Base-by-base conservation (phyloP, 306 rosid species). In the Sesbania bispinosa region DNA sequence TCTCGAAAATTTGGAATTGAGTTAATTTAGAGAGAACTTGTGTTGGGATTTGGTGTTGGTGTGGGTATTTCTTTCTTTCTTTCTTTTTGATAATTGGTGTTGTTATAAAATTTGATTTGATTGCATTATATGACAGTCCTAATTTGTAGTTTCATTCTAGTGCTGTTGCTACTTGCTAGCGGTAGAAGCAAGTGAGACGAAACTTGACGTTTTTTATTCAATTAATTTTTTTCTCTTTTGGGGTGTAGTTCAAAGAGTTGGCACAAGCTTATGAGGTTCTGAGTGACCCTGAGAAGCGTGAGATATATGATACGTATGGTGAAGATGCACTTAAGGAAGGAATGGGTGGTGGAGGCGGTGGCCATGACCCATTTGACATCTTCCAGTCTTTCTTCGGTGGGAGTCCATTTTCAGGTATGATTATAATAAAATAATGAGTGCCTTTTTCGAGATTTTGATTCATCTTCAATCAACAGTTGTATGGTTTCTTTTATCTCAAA, bases 301-400 rank as follows among this genome's bases (percentile, higher is more conserved):
- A 93, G 74, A 79, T 93, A 62, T 93, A 93, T 62, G 98, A 93
- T 74, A 90, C 85, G 26, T 93, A 90, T 50, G 98, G 98, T 18
- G 98, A 93, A 71, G 98, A 93, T 45, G 98, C 96, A 2, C 97
- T 93, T 16, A 93, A 93, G 89, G 97, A 93, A 84, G 98, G 98
- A 85, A 84, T 90, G 97, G 98, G 96, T 9, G 97, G 89, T 19
- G 96, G 94, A 5, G 94, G 96, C 2, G 98, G 92, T 0, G 98
- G 88, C 61, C 97, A 88, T 3, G 97, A 90, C n/a, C 98, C 98
- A 10, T 93, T 90, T 76, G 98, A 93, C 68, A 90, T 93, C 23
- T 93, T 93, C 85, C 85, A 80, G 23, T 90, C 97, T 21, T 93
- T 93, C 96, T 93, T 93, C 76, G 96, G 98, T 59, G 94, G 93